Evolutionary conservation across 2,329 filamentous ascomycete species (phyloP), one percentile per base, ranked within the genome.

Genomic region (Trichophaea hybrida): DNA sequence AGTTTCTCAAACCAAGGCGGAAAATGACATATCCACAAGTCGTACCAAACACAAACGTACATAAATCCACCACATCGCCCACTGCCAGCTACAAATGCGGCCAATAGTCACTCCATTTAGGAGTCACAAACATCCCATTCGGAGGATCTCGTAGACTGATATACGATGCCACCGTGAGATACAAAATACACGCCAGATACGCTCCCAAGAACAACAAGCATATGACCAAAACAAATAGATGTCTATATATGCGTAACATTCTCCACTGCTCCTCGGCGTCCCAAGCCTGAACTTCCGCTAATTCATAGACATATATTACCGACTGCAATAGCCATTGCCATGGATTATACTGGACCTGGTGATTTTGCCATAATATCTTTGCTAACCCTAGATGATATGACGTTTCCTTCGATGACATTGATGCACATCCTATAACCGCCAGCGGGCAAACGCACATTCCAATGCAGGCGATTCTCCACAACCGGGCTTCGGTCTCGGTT

Each of bases 121-220:
- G 40, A 6, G 58, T 56, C 33, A 40, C 8, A 34, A 56, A 59
- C 40, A 31, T 33, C 4, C n/a, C 43, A 1, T 24, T 17, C 1
- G 52, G 52, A 35, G 52, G 58, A 44, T 49, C 43, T 7, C 58
- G 58, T 8, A 59, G 31, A 38, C 58, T 59, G 7, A 59, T 56
- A 40, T 59, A 59, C 15, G 51, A 55, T 40, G 55, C 51, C 13
- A 55, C 58, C 6, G 40, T 54, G 31, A 59, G 46, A 17, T n/a
- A 56, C 4, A 56, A 17, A 10, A 48, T 56, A 31, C 8, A 59
- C 17, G 56, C 32, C 6, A 48, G 24, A 37, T 56, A 59, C 12
- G n/a, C 43, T 31, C 49, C 15, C 33, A 59, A 32, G 5, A 54
- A 50, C 5, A 55, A 13, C 12, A 56, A 13, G 33, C 51, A 59